These are phyloP conservation scores for Lobosporangium transversale DNA, from an alignment of 192 early-diverging fungal genomes.

Conservation along the genomic window DNA sequence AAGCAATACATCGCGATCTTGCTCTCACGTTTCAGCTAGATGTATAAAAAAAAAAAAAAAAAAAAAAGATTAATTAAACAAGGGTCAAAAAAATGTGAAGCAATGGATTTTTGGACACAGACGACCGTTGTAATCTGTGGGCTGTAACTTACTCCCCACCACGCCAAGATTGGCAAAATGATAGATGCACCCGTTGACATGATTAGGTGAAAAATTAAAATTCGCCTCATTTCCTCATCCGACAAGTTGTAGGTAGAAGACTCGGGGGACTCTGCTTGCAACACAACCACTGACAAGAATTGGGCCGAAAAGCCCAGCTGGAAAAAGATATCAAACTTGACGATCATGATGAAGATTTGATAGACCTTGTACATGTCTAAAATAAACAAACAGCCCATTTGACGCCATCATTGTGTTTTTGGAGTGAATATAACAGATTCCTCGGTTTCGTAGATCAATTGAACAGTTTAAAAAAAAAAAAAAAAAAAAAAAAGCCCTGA, in stretches of 20 bases:
- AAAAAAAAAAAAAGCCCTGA: not conserved
- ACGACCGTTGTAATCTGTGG: too few species aligned
- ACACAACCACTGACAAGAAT: conserved; percentile 71
- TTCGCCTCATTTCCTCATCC: conserved; percentile 11
- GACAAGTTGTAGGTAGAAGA: not conserved
- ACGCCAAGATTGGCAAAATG: conserved; percentile 59
- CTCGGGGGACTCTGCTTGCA: conserved; percentile 26
- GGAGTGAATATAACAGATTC: too few species aligned
- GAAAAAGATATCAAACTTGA: conserved; percentile 86
- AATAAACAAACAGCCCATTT: too few species aligned
- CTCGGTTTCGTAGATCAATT: too few species aligned
- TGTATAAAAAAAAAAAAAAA: conserved; percentile 6
- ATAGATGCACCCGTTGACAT: conserved; percentile 59
- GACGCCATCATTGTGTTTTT: too few species aligned
- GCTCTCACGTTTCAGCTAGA: conserved; percentile 61
- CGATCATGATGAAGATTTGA: conserved; percentile 81
- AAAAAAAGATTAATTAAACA: not conserved
- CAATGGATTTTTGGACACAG: too few species aligned
- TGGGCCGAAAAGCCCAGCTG: conserved; percentile 83
- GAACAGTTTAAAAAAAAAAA: not conserved
- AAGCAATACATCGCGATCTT: conserved; percentile 68
- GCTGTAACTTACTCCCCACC: conserved; percentile 69
- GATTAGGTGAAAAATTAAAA: conserved; percentile 57
- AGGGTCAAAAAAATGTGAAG: not conserved
- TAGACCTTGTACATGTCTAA: conserved; percentile 79